These are phyloP conservation scores for Juncus effusus DNA, from an alignment of 176 grass and related monocot species.

Conservation along the genomic window DNA sequence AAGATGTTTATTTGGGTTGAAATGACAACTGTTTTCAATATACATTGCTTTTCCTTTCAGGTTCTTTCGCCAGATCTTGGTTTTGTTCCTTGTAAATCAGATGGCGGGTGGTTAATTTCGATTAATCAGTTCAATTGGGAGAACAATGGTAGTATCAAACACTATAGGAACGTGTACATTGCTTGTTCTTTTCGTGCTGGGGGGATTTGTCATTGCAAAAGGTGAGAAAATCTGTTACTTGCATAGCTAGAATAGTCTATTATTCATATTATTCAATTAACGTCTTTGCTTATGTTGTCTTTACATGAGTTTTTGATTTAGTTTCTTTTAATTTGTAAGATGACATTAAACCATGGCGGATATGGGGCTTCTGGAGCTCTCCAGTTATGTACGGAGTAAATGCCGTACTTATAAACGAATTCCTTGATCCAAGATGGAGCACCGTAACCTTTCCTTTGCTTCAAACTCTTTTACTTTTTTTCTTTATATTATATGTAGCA, in stretches of 20 bases:
- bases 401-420: constrained; percentile 79
- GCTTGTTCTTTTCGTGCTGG: constrained; percentile 72
- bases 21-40: no score
- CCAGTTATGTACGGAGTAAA: constrained; percentile 89
- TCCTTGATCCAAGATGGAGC: constrained; percentile 75
- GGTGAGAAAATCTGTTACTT: constrained; percentile 31
- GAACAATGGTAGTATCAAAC: constrained; percentile 77
- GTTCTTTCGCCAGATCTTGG: constrained; percentile 81
- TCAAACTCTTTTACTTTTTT: not conserved
- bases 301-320: constrained; percentile 5
- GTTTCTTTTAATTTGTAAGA: constrained; percentile 37
- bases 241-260: constrained; percentile 14
- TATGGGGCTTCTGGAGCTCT: constrained; percentile 88
- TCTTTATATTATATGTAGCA: no score
- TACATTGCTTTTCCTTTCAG: constrained; percentile 32
- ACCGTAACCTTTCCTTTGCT: constrained; percentile 40
- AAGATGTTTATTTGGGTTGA: no score
- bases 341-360: constrained; percentile 92
- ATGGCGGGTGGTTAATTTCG: constrained; percentile 68
- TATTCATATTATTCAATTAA: constrained; percentile 1
- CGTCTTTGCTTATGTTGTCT: not conserved
- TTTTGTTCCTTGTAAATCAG: constrained; percentile 62
- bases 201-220: constrained; percentile 72
- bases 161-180: constrained; percentile 63
- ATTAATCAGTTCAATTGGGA: constrained; percentile 65